Conservation (phyloP, 805 yeast species). For the Allodekkera sacchari region DNA sequence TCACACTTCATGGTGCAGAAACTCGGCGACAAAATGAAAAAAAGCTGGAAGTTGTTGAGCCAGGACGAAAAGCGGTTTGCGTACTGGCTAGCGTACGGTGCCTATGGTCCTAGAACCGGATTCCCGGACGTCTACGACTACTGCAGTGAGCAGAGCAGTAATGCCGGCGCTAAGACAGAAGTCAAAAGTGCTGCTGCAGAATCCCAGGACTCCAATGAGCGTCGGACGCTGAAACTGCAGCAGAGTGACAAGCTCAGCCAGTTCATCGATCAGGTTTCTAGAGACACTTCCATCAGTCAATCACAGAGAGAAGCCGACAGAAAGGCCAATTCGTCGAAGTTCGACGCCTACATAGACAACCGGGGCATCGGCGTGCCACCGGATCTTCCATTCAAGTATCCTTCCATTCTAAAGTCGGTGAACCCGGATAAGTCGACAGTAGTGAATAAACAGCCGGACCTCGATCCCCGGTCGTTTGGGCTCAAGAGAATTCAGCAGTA, state of each 20-base stretch:
- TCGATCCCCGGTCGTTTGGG: conserved; percentile 31
- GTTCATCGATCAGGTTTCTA: conserved; percentile 1
- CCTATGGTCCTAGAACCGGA: conserved; percentile 62
- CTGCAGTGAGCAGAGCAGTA: conserved; percentile 4
- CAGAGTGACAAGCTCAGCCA: neutral
- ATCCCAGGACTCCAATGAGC: neutral
- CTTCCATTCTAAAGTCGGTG: conserved; percentile 24
- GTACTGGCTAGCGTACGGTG: conserved; percentile 58
- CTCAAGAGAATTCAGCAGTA: conserved; percentile 33
- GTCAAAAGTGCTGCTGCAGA: neutral
- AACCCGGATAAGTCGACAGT: conserved; percentile 23
- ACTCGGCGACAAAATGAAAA: conserved; percentile 34
- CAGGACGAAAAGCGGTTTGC: conserved; percentile 44
- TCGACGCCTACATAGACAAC: conserved; percentile 7
- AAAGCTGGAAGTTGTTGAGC: conserved; percentile 47
- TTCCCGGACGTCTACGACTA: conserved; percentile 37
- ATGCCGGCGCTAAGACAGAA: conserved; percentile 3
- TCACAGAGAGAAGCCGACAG: neutral
- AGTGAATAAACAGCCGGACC: conserved; percentile 25
- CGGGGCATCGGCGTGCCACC: conserved; percentile 30
- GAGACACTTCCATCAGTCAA: neutral
- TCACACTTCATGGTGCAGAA: conserved; percentile 49
- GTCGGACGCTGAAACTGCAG: neutral
- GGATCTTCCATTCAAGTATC: conserved; percentile 50
- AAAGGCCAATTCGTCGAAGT: neutral